Percentiles rank a stretch among this genome's conserved stretches.
These are phyloP conservation scores for Calocybe gangraenosa DNA, from an alignment of 768 basidiomycete genomes.

Conservation along the genomic window DNA sequence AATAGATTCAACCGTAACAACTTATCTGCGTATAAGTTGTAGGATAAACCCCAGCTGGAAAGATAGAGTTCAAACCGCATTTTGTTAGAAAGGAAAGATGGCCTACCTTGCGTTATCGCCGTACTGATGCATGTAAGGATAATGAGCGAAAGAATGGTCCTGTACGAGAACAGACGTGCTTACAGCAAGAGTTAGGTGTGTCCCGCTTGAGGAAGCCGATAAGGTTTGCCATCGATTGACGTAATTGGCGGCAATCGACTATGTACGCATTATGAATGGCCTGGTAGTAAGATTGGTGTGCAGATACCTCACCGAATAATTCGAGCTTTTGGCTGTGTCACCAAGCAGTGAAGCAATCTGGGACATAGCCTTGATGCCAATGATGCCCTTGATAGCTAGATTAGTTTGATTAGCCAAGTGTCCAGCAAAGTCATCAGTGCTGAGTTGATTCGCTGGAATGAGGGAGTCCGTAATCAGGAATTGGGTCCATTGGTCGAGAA, in stretches of 20 bases:
- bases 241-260: constrained; percentile 52
- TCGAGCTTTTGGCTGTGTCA: constrained; percentile 28
- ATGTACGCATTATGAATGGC: background rate
- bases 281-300: background rate
- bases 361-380: constrained; percentile 63
- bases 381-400: constrained; percentile 67
- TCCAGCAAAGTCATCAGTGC: constrained; percentile 54
- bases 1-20: constrained; percentile 53
- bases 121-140: constrained; percentile 30
- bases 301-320: constrained; percentile 34
- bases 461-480: constrained; percentile 51
- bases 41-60: constrained; percentile 53
- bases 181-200: constrained; percentile 53
- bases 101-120: constrained; percentile 44
- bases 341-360: constrained; percentile 45
- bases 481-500: constrained; percentile 63
- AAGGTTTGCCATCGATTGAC: constrained; percentile 50
- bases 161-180: too few relatives aligned
- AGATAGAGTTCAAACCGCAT: background rate
- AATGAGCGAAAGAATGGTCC: too few relatives aligned
- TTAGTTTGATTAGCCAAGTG: constrained; percentile 60
- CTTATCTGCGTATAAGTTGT: constrained; percentile 62
- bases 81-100: background rate
- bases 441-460: constrained; percentile 50
- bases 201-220: constrained; percentile 44